Conservation (phyloP, 257 asterid genomes). For the Anisodus tanguticus region DNA sequence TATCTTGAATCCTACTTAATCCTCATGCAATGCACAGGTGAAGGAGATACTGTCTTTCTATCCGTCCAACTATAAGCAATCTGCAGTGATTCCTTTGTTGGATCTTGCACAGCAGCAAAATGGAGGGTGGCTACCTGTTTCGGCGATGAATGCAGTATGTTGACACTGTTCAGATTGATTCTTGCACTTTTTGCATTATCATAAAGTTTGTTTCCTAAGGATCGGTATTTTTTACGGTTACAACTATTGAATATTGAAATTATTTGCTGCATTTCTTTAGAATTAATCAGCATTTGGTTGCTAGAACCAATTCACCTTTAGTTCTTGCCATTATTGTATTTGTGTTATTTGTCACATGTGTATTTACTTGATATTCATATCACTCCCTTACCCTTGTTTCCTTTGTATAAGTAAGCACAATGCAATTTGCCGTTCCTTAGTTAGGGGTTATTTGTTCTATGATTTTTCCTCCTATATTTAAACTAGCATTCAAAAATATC, state of each 20-base stretch:
- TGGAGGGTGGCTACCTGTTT: slow-evolving; percentile 99
- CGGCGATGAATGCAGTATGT: slow-evolving; percentile 96
- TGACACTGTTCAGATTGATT: slow-evolving; percentile 14
- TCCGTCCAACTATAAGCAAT: slow-evolving; percentile 94
- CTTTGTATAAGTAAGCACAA: background rate
- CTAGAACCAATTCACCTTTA: slow-evolving; percentile 12
- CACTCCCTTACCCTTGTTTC: background rate
- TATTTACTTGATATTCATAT: slow-evolving; percentile 1
- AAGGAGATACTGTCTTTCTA: slow-evolving; percentile 85
- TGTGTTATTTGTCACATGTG: background rate
- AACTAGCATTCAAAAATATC: background rate
- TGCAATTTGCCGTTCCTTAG: background rate
- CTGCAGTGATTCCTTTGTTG: slow-evolving; percentile 93
- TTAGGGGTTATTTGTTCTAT: background rate
- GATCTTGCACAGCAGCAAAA: slow-evolving; percentile 98
- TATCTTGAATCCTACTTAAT: slow-evolving; percentile 1
- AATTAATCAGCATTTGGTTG: background rate
- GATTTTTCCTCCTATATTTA: background rate
- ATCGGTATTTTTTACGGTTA: background rate
- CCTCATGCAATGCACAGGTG: slow-evolving; percentile 53
- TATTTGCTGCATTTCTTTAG: background rate
- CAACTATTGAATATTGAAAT: background rate
- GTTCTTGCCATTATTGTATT: background rate
- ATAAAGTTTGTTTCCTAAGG: background rate
- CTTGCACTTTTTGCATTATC: slow-evolving; percentile 30